Conservation (phyloP, 176 grass and related monocot species). For the Carex parvula region DNA sequence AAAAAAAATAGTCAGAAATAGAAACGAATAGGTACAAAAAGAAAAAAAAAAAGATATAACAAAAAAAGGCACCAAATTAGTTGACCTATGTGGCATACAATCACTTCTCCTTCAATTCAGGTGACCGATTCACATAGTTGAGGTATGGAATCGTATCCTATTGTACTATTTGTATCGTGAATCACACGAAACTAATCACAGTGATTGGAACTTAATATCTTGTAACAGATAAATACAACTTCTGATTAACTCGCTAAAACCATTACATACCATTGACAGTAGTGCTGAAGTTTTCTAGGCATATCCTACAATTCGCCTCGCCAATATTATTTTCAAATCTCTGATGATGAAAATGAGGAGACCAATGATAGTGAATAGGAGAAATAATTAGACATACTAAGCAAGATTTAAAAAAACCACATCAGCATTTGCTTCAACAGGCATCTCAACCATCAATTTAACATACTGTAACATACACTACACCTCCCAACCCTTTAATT, state of each 20-base stretch:
- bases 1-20: background rate
- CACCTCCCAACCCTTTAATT: background rate
- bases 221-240: background rate
- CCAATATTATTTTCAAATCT: conserved; percentile 90
- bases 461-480: background rate
- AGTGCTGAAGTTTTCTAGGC: conserved; percentile 80
- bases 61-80: background rate
- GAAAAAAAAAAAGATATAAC: background rate
- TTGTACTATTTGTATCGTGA: background rate
- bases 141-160: background rate
- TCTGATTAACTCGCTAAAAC: background rate
- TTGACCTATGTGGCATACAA: background rate
- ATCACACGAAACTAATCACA: background rate
- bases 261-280: conserved; percentile 56
- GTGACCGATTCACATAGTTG: too few relatives aligned
- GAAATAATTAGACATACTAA: background rate
- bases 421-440: background rate
- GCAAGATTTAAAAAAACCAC: background rate
- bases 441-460: conserved; percentile 6
- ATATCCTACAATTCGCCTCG: conserved; percentile 73
- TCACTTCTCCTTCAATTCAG: background rate
- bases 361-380: background rate
- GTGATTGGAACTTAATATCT: background rate
- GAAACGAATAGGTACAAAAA: background rate
- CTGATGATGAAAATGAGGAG: conserved; percentile 33